phyloP scores from a whole-genome alignment of 495 filamentous ascomycete genomes.

The Saxophila tyrrhenica region DNA sequence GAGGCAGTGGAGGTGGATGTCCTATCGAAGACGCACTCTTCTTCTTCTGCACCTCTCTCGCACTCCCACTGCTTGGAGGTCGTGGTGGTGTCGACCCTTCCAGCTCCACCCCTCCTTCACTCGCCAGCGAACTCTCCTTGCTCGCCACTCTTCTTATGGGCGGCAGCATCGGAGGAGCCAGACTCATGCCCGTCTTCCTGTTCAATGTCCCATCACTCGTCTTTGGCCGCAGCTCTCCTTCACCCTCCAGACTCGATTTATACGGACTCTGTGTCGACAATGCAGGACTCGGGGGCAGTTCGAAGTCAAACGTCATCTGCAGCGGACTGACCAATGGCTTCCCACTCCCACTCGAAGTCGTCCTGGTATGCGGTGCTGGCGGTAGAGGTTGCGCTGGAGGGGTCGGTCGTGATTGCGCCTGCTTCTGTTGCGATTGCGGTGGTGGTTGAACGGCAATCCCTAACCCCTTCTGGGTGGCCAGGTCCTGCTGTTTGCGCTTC shows the following conservation, averaged over 20 bases:
- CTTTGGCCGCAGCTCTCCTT: conserved; percentile 2
- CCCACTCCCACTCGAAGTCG: neutral
- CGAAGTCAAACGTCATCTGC: conserved; percentile 20
- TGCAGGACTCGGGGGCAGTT: conserved; percentile 1
- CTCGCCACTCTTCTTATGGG: conserved; percentile 15
- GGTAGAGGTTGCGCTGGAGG: neutral
- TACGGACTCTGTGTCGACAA: neutral
- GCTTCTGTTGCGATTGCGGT: neutral
- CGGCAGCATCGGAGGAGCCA: conserved; percentile 11
- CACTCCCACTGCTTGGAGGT: neutral
- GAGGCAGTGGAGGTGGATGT: neutral
- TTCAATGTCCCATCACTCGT: conserved; percentile 9
- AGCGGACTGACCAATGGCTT: conserved; percentile 11
- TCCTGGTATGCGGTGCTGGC: neutral
- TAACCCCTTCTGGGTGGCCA: neutral
- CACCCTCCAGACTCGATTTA: neutral
- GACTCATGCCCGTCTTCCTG: conserved; percentile 1
- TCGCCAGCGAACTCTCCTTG: neutral
- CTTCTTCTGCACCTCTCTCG: neutral
- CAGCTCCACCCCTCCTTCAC: neutral
- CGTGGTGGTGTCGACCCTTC: neutral
- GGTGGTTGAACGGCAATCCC: neutral
- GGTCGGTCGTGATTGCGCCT: neutral
- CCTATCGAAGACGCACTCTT: neutral
- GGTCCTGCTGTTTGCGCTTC: neutral